These are phyloP conservation scores for Thamnidium elegans DNA, from an alignment of 192 early-diverging fungal genomes.

Conservation along the genomic window DNA sequence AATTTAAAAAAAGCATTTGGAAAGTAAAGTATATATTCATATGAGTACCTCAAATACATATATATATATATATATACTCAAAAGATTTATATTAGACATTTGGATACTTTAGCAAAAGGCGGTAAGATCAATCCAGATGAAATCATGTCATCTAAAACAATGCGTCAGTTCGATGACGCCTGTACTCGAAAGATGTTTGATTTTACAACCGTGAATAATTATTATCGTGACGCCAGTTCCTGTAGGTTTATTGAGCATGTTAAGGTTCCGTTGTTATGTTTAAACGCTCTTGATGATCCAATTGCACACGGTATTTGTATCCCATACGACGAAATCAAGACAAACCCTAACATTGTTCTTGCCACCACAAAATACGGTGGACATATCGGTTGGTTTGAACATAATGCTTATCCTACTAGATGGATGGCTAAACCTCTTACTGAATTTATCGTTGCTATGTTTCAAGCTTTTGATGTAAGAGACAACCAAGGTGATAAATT, in stretches of 20 bases:
- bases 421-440: constrained; percentile 69
- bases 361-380: constrained; percentile 84
- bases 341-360: constrained; percentile 79
- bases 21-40: too few relatives aligned
- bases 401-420: constrained; percentile 40
- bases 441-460: constrained; percentile 64
- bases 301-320: constrained; percentile 67
- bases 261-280: constrained; percentile 75
- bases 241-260: constrained; percentile 62
- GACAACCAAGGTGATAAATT: not conserved
- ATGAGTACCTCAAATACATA: too few relatives aligned
- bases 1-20: constrained; percentile 44
- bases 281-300: constrained; percentile 88
- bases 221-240: constrained; percentile 65
- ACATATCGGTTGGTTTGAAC: constrained; percentile 88
- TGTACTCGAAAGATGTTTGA: constrained; percentile 74
- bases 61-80: too few relatives aligned
- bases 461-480: constrained; percentile 21
- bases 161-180: constrained; percentile 83
- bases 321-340: constrained; percentile 68
- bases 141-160: constrained; percentile 51
- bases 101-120: constrained; percentile 46
- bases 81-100: constrained; percentile 14
- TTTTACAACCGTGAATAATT: constrained; percentile 82
- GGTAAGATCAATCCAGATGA: constrained; percentile 46